These are phyloP conservation scores for Neurospora tetrasperma DNA, from an alignment of 495 filamentous ascomycete genomes.

Conservation along the genomic window DNA sequence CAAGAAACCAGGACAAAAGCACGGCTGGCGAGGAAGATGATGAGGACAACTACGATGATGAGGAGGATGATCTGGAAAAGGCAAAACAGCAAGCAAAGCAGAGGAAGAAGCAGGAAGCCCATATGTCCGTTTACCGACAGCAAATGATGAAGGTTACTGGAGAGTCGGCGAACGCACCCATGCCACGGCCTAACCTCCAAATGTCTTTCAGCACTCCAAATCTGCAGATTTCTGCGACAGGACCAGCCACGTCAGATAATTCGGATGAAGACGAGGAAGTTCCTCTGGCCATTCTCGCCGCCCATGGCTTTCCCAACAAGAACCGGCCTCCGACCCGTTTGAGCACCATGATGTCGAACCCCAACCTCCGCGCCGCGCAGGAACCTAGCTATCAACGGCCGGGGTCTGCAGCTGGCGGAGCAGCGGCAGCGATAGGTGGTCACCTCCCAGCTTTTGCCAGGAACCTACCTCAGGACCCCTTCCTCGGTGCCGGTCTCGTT, in stretches of 20 bases:
- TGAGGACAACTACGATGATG: conserved; percentile 58
- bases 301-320: conserved; percentile 85
- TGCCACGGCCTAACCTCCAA: conserved; percentile 31
- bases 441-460: conserved; percentile 72
- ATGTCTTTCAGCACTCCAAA: conserved; percentile 49
- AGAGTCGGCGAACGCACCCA: conserved; percentile 42
- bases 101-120: conserved; percentile 81
- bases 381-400: conserved; percentile 28
- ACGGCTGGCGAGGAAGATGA: conserved; percentile 42
- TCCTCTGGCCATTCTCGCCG: conserved; percentile 77
- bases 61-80: conserved; percentile 76
- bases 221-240: conserved; percentile 19
- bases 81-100: conserved; percentile 61
- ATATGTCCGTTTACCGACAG: conserved; percentile 82
- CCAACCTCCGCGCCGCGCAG: conserved; percentile 44
- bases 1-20: conserved; percentile 18
- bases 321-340: conserved; percentile 68
- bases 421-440: conserved; percentile 9
- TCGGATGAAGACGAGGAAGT: conserved; percentile 80
- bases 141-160: conserved; percentile 97
- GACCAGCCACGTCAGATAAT: conserved; percentile 31
- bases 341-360: conserved; percentile 53
- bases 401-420: conserved; percentile 20
- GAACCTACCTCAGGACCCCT: conserved; percentile 80
- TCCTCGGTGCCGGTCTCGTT: conserved; percentile 72